A percentile compares a stretch with the other conserved stretches of the same genome.
Evolutionary conservation across 2,329 filamentous ascomycete genomes (phyloP).

Genomic region (Pseudopyricularia javanii): DNA sequence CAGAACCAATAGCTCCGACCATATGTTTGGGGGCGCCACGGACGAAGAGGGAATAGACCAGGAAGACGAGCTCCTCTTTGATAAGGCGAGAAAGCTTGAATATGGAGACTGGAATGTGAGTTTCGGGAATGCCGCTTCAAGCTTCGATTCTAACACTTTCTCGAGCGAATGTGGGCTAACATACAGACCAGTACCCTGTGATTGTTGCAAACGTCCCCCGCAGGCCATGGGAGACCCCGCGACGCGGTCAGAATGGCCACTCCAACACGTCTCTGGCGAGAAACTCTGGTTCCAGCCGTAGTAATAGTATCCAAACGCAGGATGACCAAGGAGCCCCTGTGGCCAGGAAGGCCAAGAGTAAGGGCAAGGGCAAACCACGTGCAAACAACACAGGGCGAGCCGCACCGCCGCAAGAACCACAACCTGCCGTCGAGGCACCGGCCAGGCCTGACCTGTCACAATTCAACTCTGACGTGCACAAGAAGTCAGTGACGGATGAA

Average conservation of each 20-base stretch:
- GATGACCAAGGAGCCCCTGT: not conserved
- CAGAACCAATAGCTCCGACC: conserved; percentile 10
- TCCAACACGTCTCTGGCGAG: not conserved
- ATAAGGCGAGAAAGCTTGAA: conserved; percentile 58
- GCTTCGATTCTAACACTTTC: not conserved
- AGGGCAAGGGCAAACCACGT: conserved; percentile 9
- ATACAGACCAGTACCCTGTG: conserved; percentile 62
- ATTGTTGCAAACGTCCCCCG: conserved; percentile 52
- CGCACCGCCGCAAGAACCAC: conserved; percentile 1
- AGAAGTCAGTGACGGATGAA: conserved; percentile 6
- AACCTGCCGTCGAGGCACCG: not conserved
- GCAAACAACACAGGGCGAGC: not conserved
- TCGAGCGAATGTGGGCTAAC: not conserved
- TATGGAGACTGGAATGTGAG: conserved; percentile 91
- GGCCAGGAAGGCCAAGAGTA: conserved; percentile 7
- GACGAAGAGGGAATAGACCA: conserved; percentile 45
- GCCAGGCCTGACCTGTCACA: conserved; percentile 4
- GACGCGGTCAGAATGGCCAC: not conserved
- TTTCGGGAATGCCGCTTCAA: conserved; percentile 11
- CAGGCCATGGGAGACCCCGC: conserved; percentile 21
- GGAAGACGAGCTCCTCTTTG: conserved; percentile 61
- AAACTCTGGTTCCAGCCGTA: not conserved
- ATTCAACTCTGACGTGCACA: conserved; percentile 1
- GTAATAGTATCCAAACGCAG: not conserved
- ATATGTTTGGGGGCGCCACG: conserved; percentile 21